Percentiles rank a stretch among this genome's conserved stretches.
Conservation (phyloP, 768 basidiomycete genomes). For the Chalciporus pseudorubinellus region DNA sequence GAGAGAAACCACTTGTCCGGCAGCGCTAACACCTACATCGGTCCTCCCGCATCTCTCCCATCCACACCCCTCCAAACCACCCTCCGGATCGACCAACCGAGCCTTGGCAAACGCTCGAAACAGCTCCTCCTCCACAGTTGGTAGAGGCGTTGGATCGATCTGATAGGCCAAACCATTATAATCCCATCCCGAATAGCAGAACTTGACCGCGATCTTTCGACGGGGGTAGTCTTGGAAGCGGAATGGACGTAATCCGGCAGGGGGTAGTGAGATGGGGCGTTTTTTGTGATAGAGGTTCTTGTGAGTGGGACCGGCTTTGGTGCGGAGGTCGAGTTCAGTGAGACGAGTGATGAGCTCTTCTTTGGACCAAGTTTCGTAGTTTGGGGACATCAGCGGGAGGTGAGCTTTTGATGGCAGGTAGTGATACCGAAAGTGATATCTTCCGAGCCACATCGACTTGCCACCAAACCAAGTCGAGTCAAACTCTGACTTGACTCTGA, state of each 20-base stretch:
- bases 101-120: slow-evolving; percentile 77
- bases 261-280: slow-evolving; percentile 12
- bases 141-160: slow-evolving; percentile 61
- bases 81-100: slow-evolving; percentile 69
- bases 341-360: slow-evolving; percentile 72
- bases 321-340: slow-evolving; percentile 47
- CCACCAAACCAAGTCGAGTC: too few relatives aligned
- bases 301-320: slow-evolving; percentile 11
- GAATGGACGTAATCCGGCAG: slow-evolving; percentile 43
- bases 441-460: too few relatives aligned
- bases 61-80: slow-evolving; percentile 80
- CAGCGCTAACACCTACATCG: slow-evolving; percentile 92
- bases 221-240: slow-evolving; percentile 65
- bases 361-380: slow-evolving; percentile 58
- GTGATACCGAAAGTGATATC: slow-evolving; percentile 33
- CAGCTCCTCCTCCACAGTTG: slow-evolving; percentile 88
- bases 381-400: slow-evolving; percentile 35
- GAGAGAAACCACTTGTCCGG: slow-evolving; percentile 89
- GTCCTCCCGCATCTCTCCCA: slow-evolving; percentile 94
- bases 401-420: slow-evolving; percentile 29
- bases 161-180: slow-evolving; percentile 92
- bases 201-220: slow-evolving; percentile 91
- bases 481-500: too few relatives aligned
- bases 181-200: slow-evolving; percentile 90
- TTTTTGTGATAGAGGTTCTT: slow-evolving; percentile 17